phyloP scores from a whole-genome alignment of 139 green algal genomes.

The Astrephomene gubernaculifera region DNA sequence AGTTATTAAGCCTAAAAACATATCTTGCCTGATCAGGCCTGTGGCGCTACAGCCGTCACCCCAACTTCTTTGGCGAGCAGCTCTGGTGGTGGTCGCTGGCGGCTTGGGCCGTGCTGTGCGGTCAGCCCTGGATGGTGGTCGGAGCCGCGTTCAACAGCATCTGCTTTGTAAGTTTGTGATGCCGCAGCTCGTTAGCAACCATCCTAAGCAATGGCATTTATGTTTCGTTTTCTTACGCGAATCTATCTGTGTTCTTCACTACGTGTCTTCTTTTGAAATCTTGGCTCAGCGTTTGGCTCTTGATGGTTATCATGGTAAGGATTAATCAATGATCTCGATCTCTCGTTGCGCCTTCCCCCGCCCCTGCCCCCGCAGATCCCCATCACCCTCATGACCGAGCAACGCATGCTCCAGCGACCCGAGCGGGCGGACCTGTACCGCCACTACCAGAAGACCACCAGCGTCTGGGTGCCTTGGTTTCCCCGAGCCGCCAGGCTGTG shows the following conservation, averaged over 20 bases:
- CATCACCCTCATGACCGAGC: conserved; percentile 66
- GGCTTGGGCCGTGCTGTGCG: conserved; percentile 56
- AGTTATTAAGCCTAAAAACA: background rate
- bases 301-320: background rate
- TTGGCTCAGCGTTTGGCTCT: background rate
- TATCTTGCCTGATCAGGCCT: conserved; percentile 58
- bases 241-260: too few species aligned
- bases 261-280: background rate
- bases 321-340: background rate
- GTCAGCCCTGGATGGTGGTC: conserved; percentile 57
- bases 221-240: too few species aligned
- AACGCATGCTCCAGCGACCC: conserved; percentile 57
- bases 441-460: conserved; percentile 53
- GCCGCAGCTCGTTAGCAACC: too few species aligned
- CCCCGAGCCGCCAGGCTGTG: background rate
- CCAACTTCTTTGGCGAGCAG: conserved; percentile 91
- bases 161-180: conserved; percentile 50
- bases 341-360: background rate
- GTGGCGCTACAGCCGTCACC: conserved; percentile 83
- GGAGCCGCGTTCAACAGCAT: conserved; percentile 71
- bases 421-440: conserved; percentile 41
- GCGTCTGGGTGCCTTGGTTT: conserved; percentile 51
- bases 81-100: conserved; percentile 72
- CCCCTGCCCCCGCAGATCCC: conserved; percentile 1
- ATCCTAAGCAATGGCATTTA: too few species aligned